Conservation (phyloP, 2,329 filamentous ascomycete species). For the Microsporum ferrugineum region DNA sequence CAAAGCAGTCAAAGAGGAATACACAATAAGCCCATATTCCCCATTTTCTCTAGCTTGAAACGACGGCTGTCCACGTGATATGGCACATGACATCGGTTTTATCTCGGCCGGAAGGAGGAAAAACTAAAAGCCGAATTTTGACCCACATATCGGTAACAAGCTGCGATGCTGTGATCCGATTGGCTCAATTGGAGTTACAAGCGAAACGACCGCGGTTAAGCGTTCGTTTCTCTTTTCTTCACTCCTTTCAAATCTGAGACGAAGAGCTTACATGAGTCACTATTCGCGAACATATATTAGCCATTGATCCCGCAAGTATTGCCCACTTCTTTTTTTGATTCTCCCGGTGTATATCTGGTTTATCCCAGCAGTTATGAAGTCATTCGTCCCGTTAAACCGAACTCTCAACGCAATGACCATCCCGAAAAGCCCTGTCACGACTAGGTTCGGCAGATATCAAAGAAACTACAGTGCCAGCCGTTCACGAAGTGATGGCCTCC, state of each 20-base stretch:
- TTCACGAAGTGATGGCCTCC: constrained; percentile 32
- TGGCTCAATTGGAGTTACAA: neutral
- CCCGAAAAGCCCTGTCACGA: constrained; percentile 2
- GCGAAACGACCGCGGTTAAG: neutral
- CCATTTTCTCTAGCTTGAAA: neutral
- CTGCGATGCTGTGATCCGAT: neutral
- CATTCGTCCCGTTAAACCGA: constrained; percentile 3
- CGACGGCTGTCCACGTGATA: neutral
- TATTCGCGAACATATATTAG: neutral
- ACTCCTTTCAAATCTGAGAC: neutral
- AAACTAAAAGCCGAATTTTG: neutral
- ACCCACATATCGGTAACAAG: neutral
- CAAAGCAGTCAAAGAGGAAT: no score
- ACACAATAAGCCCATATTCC: neutral
- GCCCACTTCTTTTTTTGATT: neutral
- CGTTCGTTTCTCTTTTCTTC: neutral
- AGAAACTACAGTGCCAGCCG: constrained; percentile 35
- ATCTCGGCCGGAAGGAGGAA: neutral
- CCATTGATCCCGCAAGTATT: neutral
- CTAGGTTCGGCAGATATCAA: constrained; percentile 23
- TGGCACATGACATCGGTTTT: neutral
- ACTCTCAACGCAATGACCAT: constrained; percentile 7
- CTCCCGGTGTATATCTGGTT: neutral
- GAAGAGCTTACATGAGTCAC: neutral
- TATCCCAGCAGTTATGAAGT: constrained; percentile 7